Conservation (phyloP, 140 eudicot genomes). For the Anethum foeniculum region DNA sequence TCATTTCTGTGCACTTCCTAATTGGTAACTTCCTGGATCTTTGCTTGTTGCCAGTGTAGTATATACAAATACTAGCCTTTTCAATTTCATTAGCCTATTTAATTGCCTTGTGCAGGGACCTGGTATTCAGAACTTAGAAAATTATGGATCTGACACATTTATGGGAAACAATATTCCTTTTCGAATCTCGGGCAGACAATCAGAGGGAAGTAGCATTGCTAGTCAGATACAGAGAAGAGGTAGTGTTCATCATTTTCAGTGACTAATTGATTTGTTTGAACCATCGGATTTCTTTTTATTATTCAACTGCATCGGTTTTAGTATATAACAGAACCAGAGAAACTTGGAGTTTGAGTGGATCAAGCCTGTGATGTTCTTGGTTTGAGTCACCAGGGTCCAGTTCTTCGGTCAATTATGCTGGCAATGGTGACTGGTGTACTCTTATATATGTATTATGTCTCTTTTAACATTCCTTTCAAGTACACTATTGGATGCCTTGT, state of each 20-base stretch:
- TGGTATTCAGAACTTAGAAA: background rate
- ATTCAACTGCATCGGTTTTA: slow-evolving; percentile 9
- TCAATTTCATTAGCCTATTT: background rate
- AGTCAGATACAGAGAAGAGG: slow-evolving; percentile 22
- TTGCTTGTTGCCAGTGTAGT: background rate
- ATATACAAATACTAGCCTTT: background rate
- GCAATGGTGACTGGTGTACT: background rate
- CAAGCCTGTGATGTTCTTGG: background rate
- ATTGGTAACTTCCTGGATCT: background rate
- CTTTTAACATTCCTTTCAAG: background rate
- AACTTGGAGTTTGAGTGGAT: slow-evolving; percentile 1
- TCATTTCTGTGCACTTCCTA: background rate
- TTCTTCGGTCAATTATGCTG: background rate
- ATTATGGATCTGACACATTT: slow-evolving; percentile 4
- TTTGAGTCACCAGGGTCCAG: background rate
- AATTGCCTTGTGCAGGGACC: slow-evolving; percentile 16
- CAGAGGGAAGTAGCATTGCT: slow-evolving; percentile 8
- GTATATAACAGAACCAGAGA: background rate
- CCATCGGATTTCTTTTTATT: slow-evolving; percentile 11
- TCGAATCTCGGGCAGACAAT: slow-evolving; percentile 7
- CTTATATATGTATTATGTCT: background rate
- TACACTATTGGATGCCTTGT: background rate
- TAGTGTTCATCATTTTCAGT: slow-evolving; percentile 27
- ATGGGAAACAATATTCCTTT: background rate
- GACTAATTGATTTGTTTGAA: slow-evolving; percentile 12